Conservation (phyloP, 768 basidiomycete species). For the Sarcodon sp. region DNA sequence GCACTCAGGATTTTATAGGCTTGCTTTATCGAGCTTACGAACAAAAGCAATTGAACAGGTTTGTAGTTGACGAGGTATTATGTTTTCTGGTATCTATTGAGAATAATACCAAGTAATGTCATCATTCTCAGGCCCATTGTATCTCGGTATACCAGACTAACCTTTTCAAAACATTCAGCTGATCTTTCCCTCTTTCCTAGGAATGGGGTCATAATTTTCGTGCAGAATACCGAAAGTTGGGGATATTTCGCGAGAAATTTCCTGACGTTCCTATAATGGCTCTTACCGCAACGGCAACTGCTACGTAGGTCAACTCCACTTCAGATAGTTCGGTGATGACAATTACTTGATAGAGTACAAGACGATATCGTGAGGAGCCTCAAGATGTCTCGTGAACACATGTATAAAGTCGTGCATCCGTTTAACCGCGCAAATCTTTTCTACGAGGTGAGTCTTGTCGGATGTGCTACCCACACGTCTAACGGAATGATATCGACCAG, state of each 20-base stretch:
- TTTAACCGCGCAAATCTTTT: slow-evolving; percentile 74
- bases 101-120: background rate
- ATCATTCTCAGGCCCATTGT: slow-evolving; percentile 51
- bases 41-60: slow-evolving; percentile 48
- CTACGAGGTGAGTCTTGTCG: slow-evolving; percentile 46
- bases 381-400: slow-evolving; percentile 38
- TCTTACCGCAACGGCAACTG: slow-evolving; percentile 73
- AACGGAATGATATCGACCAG: slow-evolving; percentile 19
- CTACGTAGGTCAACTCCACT: slow-evolving; percentile 27
- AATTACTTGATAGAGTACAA: slow-evolving; percentile 41
- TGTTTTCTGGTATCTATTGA: background rate
- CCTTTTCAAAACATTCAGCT: background rate
- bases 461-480: background rate
- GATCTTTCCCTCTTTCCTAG: slow-evolving; percentile 18
- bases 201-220: slow-evolving; percentile 86
- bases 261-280: slow-evolving; percentile 76
- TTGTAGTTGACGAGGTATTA: slow-evolving; percentile 72
- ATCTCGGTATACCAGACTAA: slow-evolving; percentile 44
- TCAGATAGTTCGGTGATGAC: background rate
- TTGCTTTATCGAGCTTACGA: slow-evolving; percentile 37
- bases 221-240: slow-evolving; percentile 58
- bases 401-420: slow-evolving; percentile 59
- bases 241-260: slow-evolving; percentile 54
- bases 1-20: slow-evolving; percentile 35
- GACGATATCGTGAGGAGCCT: slow-evolving; percentile 59